These are phyloP conservation scores for Crithidia fasciculata DNA, from an alignment of 208 protist species.

Conservation along the genomic window DNA sequence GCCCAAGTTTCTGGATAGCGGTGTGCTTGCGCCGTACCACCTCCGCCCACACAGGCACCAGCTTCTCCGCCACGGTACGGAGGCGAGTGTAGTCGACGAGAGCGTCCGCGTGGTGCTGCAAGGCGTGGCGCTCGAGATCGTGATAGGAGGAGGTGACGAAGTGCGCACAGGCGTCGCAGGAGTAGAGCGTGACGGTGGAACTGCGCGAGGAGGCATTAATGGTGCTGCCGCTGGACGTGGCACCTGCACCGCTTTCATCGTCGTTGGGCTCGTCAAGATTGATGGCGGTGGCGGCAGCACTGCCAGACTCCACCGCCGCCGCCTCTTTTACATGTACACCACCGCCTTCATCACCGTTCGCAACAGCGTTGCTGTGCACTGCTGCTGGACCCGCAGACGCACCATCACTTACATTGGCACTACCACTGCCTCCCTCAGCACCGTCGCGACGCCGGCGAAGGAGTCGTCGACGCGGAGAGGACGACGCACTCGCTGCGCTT, in stretches of 20 bases:
- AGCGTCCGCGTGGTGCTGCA: conserved; percentile 49
- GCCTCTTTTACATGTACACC: background rate
- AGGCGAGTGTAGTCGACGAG: conserved; percentile 67
- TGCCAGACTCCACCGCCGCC: background rate
- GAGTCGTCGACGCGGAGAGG: too few species aligned
- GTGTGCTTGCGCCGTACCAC: conserved; percentile 40
- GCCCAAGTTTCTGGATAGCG: conserved; percentile 49
- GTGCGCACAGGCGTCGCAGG: conserved; percentile 79
- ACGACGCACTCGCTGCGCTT: too few species aligned
- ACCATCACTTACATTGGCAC: too few species aligned
- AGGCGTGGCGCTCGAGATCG: conserved; percentile 61
- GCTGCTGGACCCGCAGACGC: too few species aligned
- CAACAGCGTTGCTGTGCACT: too few species aligned
- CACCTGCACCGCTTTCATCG: background rate
- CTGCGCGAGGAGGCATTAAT: too few species aligned
- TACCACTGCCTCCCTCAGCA: too few species aligned
- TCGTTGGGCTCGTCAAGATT: conserved; percentile 8
- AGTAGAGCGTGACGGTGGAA: conserved; percentile 39
- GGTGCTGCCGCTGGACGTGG: too few species aligned
- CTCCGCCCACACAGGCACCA: conserved; percentile 54
- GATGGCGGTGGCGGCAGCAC: background rate
- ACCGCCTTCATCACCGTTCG: too few species aligned
- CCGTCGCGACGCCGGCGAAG: too few species aligned
- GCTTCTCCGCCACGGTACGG: conserved; percentile 45
- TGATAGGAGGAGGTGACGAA: conserved; percentile 46